Percentiles rank a stretch among this genome's conserved stretches.
Evolutionary conservation across 164 flowering plant genomes (phyloP).

Genomic region (Dillenia suffruticosa): DNA sequence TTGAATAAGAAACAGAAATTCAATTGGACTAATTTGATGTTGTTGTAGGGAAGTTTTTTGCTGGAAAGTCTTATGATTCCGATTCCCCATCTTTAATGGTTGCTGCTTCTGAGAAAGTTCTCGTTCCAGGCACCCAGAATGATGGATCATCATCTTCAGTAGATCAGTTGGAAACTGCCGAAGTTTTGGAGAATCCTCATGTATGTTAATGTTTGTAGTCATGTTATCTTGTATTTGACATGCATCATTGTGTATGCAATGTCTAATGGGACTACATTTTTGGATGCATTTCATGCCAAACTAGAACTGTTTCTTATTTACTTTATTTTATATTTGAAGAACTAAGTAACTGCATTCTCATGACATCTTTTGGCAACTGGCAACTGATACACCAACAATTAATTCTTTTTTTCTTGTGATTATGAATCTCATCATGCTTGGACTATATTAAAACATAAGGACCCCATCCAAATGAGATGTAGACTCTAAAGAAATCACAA

Average conservation of each 20-base stretch:
- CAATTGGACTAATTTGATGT: too few relatives aligned
- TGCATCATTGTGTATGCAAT: not conserved
- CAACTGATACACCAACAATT: not conserved
- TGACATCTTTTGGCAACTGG: not conserved
- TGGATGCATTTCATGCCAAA: not conserved
- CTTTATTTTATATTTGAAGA: too few relatives aligned
- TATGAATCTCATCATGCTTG: too few relatives aligned
- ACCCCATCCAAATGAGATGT: too few relatives aligned
- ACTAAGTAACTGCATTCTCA: not conserved
- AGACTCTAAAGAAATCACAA: not conserved
- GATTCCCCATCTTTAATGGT: constrained; percentile 46
- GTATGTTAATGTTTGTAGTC: constrained; percentile 23
- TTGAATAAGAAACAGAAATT: too few relatives aligned
- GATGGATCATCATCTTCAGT: constrained; percentile 44
- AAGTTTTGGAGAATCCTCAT: constrained; percentile 39
- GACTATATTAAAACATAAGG: too few relatives aligned
- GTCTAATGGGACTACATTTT: not conserved
- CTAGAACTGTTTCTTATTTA: too few relatives aligned
- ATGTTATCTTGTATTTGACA: not conserved
- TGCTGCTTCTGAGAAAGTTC: constrained; percentile 64
- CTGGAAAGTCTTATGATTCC: constrained; percentile 48
- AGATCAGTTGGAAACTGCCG: constrained; percentile 35
- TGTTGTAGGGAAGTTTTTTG: constrained; percentile 60
- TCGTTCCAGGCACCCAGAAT: constrained; percentile 62
- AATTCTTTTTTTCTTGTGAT: too few relatives aligned